Base-by-base conservation (phyloP, 2,329 filamentous ascomycete genomes). In the Atkinsonella hypoxylon region DNA sequence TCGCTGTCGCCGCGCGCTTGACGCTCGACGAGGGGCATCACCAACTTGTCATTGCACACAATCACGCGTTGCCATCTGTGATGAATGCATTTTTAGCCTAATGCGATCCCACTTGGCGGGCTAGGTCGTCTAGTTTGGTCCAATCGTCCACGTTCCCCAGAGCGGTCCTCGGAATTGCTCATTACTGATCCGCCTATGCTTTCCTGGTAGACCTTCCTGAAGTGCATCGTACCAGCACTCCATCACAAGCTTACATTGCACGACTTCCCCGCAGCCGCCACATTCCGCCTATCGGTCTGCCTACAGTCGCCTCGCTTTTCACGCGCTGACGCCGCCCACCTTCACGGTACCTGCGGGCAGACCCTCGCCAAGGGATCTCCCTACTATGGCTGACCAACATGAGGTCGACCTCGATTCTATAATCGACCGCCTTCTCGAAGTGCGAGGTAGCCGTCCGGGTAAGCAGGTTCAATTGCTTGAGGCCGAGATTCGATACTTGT, bases 391-490 rank as follows among this genome's bases (percentile, higher is more conserved):
- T 67, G 77, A 81, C 69, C 77, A 80, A 69, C 75, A 89, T 74
- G 91, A 97, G 74, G 88, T 97, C 74, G 91, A 97, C 76, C 81
- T 98, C 75, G 93, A 98, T 74, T 96, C 90, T 65, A 95, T 97
- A 83, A 97, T 98, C 78, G 91, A 97, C 73, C 83, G 93, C 72
- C 82, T 98, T 66, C 79, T 97, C 67, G 93, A 98, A 75, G 93
- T 97, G 67, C 86, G 93, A 73, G 93, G 91, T 68, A 96, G 90
- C 79, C 85, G 93, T 66, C 93, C 93, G 52, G 93, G 93, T 64
- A 98, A 98, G 78, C 93, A 97, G 74, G 93, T 98, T 51, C 91
- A 97, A 75, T 81, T 98, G 60, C 78, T 95, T 59, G 93, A 98
- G 72, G 83, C 88, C 55, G 93, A 97, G 75, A 98, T 98, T 62